Conservation (phyloP, 768 basidiomycete genomes). For the Grammothele lineata region DNA sequence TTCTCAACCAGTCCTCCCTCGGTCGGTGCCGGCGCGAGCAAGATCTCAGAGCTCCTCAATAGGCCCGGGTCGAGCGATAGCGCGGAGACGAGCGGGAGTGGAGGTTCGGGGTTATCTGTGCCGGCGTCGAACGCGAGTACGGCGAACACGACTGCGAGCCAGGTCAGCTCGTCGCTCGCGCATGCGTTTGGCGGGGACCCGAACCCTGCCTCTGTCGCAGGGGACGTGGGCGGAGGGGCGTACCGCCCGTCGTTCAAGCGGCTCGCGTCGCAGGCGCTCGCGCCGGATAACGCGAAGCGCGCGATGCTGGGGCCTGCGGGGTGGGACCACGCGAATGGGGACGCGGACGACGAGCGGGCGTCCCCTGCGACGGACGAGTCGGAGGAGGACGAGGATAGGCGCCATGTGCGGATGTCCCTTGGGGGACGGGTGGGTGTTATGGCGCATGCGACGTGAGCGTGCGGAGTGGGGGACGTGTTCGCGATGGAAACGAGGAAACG, state of each 20-base stretch:
- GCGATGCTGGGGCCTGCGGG: slow-evolving; percentile 35
- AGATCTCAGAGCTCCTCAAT: slow-evolving; percentile 20
- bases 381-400: too few relatives aligned
- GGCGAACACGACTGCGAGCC: slow-evolving; percentile 25
- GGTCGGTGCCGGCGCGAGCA: slow-evolving; percentile 7
- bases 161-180: slow-evolving; percentile 17
- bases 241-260: slow-evolving; percentile 68
- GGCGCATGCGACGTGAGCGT: too few relatives aligned
- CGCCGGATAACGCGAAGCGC: slow-evolving; percentile 52
- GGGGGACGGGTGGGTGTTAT: too few relatives aligned
- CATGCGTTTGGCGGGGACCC: slow-evolving; percentile 14
- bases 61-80: slow-evolving; percentile 37
- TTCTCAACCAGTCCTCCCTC: not conserved
- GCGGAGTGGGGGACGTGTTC: too few relatives aligned
- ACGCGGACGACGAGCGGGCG: slow-evolving; percentile 10
- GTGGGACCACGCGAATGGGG: slow-evolving; percentile 28
- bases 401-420: too few relatives aligned
- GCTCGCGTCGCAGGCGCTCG: slow-evolving; percentile 69
- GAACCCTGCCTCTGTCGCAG: not conserved
- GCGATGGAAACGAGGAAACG: too few relatives aligned
- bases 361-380: too few relatives aligned
- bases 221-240: slow-evolving; percentile 1
- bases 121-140: slow-evolving; percentile 26
- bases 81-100: slow-evolving; percentile 5
- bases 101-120: slow-evolving; percentile 3